Percentiles rank a stretch among this genome's conserved stretches.
Evolutionary conservation across 202 grass and related monocot species (phyloP).

Genomic region (Musa balbisiana): DNA sequence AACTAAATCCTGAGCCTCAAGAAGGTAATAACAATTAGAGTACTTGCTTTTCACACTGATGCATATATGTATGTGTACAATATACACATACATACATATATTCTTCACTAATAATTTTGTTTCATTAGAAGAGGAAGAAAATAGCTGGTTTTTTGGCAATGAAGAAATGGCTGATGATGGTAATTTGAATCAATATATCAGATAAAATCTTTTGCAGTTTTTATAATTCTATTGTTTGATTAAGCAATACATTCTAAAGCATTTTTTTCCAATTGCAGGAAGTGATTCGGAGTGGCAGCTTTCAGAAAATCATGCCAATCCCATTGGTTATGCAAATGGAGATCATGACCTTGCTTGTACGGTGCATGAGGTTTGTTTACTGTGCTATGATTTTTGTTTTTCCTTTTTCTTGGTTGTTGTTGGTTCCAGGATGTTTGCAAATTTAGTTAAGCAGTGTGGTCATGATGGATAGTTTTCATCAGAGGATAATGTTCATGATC

Average conservation of each 20-base stretch:
- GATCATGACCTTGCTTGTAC: slow-evolving; percentile 39
- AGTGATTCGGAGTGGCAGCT: slow-evolving; percentile 29
- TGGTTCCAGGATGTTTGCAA: too few species aligned
- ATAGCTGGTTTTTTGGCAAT: slow-evolving; percentile 46
- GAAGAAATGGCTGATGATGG: slow-evolving; percentile 51
- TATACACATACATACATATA: background rate
- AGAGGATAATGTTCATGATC: background rate
- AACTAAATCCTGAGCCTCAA: slow-evolving; percentile 84
- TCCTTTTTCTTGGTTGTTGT: background rate
- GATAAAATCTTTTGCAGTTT: slow-evolving; percentile 4
- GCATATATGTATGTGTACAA: background rate
- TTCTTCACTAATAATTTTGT: slow-evolving; percentile 12
- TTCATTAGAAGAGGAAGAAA: slow-evolving; percentile 45
- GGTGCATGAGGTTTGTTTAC: slow-evolving; percentile 43
- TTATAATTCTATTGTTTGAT: background rate
- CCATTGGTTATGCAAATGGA: slow-evolving; percentile 70
- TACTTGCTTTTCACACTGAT: background rate
- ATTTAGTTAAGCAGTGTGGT: too few species aligned
- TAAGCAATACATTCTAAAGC: slow-evolving; percentile 9
- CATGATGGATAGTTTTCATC: too few species aligned
- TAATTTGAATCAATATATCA: slow-evolving; percentile 31
- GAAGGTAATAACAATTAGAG: slow-evolving; percentile 11
- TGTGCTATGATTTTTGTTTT: background rate
- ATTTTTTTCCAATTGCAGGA: slow-evolving; percentile 29
- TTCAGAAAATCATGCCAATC: slow-evolving; percentile 29